Evolutionary conservation across 495 filamentous ascomycete genomes (phyloP), one percentile per base, ranked within the genome.

Genomic region (Daldinia caldariorum): DNA sequence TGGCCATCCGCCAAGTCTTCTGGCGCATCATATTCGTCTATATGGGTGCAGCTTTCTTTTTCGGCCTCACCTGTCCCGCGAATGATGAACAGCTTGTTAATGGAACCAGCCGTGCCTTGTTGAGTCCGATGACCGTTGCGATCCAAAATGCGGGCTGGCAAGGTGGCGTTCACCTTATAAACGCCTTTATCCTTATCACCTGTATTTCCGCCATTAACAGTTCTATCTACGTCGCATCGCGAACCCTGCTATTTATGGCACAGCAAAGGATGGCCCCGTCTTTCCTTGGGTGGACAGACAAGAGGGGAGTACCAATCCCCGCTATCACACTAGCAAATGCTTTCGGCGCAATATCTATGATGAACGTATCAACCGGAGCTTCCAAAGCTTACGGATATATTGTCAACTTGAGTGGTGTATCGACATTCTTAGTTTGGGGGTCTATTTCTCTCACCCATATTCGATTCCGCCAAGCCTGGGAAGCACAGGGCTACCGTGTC

Each of bases 11-110:
- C 66, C 91, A 92, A 73, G 90, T 90, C 26, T 92, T 92, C 74
- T 87, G 85, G 83, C 89, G 90, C 54, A 93, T 92, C 76, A 71
- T 92, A 69, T 87, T 93, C 75, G 89, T 92, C 75, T 91, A 91
- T 79, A 86, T 92, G 79, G 81, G 89, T 50, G 87, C 86, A 4
- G 88, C 89, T 65, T 88, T 93, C 82, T 92, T 92, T 74, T 90
- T 92, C 53, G 87, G 87, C 53, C 78, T 89, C 16, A 82, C 88
- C 22, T 86, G 87, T 54, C 84, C 83, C 0, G 74, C 82, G 13
- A 79, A 84, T 61, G 79, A 81, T 58, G 53, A 80, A 50, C 76
- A 79, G 12, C 77, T 88, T 60, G 56, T 82, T 74, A 85, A 85
- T 62, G 86, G 82, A 58, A 74, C 73, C 31, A 80, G 78, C 58